phyloP scores from a whole-genome alignment of 345 rosid species.

The Bruguiera gymnorhiza region DNA sequence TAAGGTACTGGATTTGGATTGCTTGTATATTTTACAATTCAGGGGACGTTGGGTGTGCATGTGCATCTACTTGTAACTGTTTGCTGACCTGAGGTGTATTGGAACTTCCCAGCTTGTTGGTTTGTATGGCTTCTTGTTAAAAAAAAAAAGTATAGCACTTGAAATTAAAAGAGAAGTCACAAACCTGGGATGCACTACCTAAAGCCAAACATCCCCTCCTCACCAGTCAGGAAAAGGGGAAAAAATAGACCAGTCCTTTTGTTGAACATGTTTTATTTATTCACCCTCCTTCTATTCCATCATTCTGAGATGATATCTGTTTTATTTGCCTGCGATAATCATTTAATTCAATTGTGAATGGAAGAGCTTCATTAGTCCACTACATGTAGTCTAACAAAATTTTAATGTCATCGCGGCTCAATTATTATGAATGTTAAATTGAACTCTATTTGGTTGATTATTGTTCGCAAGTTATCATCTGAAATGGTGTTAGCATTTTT shows the following conservation, averaged over 20 bases:
- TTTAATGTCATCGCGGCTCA: constrained; percentile 1
- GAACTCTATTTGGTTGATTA: constrained; percentile 4
- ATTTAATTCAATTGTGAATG: constrained; percentile 9
- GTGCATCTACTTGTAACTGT: not conserved
- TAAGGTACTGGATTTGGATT: constrained; percentile 54
- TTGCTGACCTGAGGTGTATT: not conserved
- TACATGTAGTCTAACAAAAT: not conserved
- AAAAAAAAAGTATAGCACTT: too few relatives aligned
- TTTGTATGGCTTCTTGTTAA: not conserved
- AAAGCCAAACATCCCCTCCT: too few relatives aligned
- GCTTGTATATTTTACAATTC: constrained; percentile 10
- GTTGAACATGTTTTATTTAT: too few relatives aligned
- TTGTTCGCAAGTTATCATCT: constrained; percentile 1
- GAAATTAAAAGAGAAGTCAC: too few relatives aligned
- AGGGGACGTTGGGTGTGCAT: not conserved
- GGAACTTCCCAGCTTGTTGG: not conserved
- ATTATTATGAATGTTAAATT: not conserved
- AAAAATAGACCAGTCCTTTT: too few relatives aligned
- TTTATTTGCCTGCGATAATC: not conserved
- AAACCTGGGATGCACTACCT: too few relatives aligned
- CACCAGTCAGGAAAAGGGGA: too few relatives aligned
- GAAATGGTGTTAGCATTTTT: constrained; percentile 8
- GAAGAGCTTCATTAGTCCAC: not conserved
- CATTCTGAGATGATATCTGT: not conserved
- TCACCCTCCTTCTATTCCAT: too few relatives aligned